phyloP scores from a whole-genome alignment of 192 early-diverging fungal genomes.

The Chytriomyces hyalinus region DNA sequence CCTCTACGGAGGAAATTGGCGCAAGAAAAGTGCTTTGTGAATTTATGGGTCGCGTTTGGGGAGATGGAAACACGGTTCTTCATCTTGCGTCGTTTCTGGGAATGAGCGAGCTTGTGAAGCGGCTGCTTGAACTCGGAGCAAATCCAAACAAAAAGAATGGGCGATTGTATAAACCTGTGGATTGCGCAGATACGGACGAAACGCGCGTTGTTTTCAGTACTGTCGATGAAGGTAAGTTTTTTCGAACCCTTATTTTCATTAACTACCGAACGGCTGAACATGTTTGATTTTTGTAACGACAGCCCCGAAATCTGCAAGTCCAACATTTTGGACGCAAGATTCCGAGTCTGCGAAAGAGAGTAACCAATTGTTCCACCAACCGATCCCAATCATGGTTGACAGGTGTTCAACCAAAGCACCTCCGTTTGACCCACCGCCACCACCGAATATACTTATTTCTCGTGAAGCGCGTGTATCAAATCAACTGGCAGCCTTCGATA shows the following conservation, averaged over 20 bases:
- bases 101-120: constrained; percentile 66
- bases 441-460: too few species aligned
- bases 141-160: constrained; percentile 62
- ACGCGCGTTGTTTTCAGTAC: constrained; percentile 53
- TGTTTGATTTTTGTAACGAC: too few species aligned
- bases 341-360: too few species aligned
- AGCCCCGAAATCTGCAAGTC: too few species aligned
- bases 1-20: constrained; percentile 61
- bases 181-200: constrained; percentile 69
- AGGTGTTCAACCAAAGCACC: too few species aligned
- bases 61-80: constrained; percentile 69
- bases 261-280: too few species aligned
- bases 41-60: constrained; percentile 73
- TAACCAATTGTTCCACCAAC: too few species aligned
- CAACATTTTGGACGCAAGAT: too few species aligned
- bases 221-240: constrained; percentile 42
- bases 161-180: constrained; percentile 67
- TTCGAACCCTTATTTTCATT: background rate
- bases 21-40: constrained; percentile 68
- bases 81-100: constrained; percentile 70
- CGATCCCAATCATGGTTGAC: too few species aligned
- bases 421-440: too few species aligned
- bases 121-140: constrained; percentile 60
- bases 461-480: background rate
- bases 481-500: background rate